Conservation (phyloP, 2,329 filamentous ascomycete species). For the Botrytis squamosa region DNA sequence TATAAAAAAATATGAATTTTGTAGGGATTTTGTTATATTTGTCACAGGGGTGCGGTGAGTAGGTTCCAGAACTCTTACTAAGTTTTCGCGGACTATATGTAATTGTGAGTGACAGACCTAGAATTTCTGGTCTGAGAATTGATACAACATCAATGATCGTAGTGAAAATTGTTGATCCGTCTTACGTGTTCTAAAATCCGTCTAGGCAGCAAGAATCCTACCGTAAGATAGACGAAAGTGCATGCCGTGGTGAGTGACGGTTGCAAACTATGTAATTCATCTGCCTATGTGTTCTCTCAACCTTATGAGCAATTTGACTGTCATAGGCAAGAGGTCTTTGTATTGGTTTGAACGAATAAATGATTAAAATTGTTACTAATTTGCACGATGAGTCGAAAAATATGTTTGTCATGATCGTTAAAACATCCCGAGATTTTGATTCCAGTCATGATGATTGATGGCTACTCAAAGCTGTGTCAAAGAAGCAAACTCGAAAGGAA, state of each 20-base stretch:
- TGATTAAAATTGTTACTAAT: not conserved
- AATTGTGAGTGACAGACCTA: too few species aligned
- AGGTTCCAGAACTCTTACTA: too few species aligned
- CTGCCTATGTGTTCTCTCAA: not conserved
- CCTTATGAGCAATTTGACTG: not conserved
- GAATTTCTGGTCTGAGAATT: too few species aligned
- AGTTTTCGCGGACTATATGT: too few species aligned
- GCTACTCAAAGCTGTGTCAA: not conserved
- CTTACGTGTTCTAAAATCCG: too few species aligned
- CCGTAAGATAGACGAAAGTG: not conserved
- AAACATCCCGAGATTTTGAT: not conserved
- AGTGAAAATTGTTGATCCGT: not conserved
- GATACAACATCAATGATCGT: too few species aligned
- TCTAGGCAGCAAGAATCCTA: not conserved
- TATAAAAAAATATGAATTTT: too few species aligned
- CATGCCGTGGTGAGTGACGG: rapidly evolving
- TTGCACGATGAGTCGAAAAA: not conserved
- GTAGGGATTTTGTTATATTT: too few species aligned
- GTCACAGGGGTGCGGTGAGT: too few species aligned
- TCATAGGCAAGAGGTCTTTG: not conserved
- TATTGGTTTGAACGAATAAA: not conserved
- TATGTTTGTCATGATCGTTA: not conserved
- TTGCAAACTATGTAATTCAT: not conserved
- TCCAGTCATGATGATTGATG: too few species aligned
- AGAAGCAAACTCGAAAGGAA: not conserved